Evolutionary conservation across 108 stramenopile genomes (phyloP).

Genomic region (Aurantiochytrium sp.): DNA sequence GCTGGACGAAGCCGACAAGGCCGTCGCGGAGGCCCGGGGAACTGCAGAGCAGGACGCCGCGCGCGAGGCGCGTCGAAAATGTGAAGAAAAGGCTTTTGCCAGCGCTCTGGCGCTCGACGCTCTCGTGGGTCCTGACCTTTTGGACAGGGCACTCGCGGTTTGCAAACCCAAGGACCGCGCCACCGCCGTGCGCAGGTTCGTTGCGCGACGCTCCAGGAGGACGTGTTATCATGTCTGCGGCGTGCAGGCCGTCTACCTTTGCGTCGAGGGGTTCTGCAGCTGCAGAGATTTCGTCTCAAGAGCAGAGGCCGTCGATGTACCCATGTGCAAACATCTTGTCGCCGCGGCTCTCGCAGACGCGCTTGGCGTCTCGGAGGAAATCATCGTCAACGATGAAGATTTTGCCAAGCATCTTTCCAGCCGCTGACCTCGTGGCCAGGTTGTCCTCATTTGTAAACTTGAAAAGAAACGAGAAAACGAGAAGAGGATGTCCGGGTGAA

Average conservation of each 20-base stretch:
- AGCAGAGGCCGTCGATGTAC: background rate
- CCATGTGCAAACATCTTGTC: background rate
- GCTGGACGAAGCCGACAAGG: too few relatives aligned
- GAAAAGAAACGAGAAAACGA: too few relatives aligned
- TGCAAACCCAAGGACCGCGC: background rate
- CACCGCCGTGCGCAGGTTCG: background rate
- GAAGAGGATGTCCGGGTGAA: too few relatives aligned
- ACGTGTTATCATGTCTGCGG: background rate
- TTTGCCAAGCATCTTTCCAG: background rate
- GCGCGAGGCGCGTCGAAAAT: too few relatives aligned
- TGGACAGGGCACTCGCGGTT: background rate
- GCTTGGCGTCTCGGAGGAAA: background rate
- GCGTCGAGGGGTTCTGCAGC: slow-evolving; percentile 14
- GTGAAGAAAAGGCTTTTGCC: background rate
- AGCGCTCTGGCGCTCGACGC: background rate
- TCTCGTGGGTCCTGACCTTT: background rate
- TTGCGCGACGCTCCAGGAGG: background rate
- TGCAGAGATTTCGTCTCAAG: background rate
- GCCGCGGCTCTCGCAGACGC: background rate
- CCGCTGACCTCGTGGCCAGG: too few relatives aligned
- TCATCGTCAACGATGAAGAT: background rate
- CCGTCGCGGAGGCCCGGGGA: too few relatives aligned
- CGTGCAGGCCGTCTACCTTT: background rate
- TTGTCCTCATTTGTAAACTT: too few relatives aligned
- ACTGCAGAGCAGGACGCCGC: too few relatives aligned